These are phyloP conservation scores for Tinospora cordifolia DNA, from an alignment of 164 flowering plant genomes.

Conservation along the genomic window DNA sequence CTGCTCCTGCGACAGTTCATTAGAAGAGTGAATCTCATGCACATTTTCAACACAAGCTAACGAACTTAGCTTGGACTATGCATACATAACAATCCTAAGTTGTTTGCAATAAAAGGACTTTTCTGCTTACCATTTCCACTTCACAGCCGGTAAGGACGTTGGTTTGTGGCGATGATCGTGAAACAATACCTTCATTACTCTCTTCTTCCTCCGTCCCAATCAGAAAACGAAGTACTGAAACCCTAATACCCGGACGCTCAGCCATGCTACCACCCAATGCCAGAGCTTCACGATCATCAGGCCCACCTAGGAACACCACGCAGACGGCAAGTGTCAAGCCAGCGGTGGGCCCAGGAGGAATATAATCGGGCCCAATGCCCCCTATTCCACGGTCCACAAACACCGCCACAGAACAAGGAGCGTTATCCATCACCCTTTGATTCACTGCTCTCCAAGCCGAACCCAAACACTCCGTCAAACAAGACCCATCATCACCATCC, in stretches of 20 bases:
- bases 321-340: conserved; percentile 25
- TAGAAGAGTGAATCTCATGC: no score
- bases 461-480: conserved; percentile 33
- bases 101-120: no score
- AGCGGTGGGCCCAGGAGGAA: neutral
- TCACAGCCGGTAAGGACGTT: no score
- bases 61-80: no score
- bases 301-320: conserved; percentile 66
- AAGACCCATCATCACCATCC: conserved; percentile 26
- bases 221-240: conserved; percentile 39
- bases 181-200: neutral
- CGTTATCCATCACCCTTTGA: conserved; percentile 45
- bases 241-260: conserved; percentile 47
- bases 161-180: no score
- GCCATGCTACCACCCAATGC: conserved; percentile 57
- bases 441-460: conserved; percentile 53
- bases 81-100: no score
- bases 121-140: no score
- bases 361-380: neutral
- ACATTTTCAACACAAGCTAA: no score
- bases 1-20: conserved; percentile 26
- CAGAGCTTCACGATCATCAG: conserved; percentile 66
- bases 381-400: conserved; percentile 65
- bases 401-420: conserved; percentile 63
- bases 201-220: conserved; percentile 14